These are phyloP conservation scores for Cyclocybe aegerita DNA, from an alignment of 768 basidiomycete genomes.

Conservation along the genomic window DNA sequence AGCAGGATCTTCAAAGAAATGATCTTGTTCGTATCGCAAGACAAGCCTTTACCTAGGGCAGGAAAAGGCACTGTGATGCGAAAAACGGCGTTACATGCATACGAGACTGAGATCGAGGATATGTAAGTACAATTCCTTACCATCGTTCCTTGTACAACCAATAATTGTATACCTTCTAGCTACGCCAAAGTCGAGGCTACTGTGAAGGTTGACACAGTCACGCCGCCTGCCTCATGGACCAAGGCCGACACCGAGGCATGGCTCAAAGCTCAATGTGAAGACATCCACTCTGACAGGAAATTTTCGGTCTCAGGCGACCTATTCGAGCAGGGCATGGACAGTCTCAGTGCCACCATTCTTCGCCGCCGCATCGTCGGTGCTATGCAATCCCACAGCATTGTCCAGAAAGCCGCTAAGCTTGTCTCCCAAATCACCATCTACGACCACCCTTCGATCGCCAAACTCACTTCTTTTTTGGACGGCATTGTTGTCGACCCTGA, in stretches of 20 bases:
- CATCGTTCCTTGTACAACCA: not conserved
- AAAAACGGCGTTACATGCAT: conserved; percentile 39
- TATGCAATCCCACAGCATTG: conserved; percentile 10
- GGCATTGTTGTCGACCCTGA: conserved; percentile 12
- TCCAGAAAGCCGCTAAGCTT: conserved; percentile 10
- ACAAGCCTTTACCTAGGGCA: conserved; percentile 41
- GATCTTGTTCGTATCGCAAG: conserved; percentile 39
- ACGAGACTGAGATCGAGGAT: conserved; percentile 45
- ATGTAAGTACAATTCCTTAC: conserved; percentile 31
- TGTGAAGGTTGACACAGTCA: conserved; percentile 5
- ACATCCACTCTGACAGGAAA: conserved; percentile 6
- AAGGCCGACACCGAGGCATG: conserved; percentile 8
- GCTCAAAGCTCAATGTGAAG: conserved; percentile 15
- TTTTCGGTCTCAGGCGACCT: conserved; percentile 12
- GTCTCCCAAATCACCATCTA: conserved; percentile 19
- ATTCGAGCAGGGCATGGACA: conserved; percentile 22
- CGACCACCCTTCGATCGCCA: conserved; percentile 14
- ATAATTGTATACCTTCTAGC: conserved; percentile 2
- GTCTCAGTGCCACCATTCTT: conserved; percentile 21
- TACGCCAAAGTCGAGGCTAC: conserved; percentile 17
- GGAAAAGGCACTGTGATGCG: conserved; percentile 50
- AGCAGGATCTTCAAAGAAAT: conserved; percentile 53
- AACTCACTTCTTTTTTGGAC: conserved; percentile 16
- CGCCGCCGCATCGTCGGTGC: conserved; percentile 18
- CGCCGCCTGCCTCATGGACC: conserved; percentile 16